Evolutionary conservation across 805 yeast species (phyloP), one percentile per base, ranked within the genome.

Genomic region (Kazachstania africana): DNA sequence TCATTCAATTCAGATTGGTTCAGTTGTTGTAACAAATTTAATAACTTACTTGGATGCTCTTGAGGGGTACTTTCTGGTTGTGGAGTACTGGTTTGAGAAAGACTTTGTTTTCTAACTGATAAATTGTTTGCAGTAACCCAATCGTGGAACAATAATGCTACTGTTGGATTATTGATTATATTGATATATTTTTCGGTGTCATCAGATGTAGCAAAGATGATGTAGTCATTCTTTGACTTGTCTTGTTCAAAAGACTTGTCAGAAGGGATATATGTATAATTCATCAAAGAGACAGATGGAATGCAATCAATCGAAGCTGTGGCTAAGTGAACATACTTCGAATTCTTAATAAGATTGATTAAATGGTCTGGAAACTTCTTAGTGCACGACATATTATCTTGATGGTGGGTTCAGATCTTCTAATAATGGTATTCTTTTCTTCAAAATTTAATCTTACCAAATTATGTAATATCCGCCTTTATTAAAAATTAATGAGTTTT

Each of bases 211-310:
- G 94, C 74, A 35, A 87, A 62, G 12, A 88, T 70, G 29, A 85
- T 70, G 41, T 65, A 67, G 20, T 72, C 66, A 20, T 34, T 31
- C 6, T 35, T 28, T 2, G 23, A 12, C 8, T 63, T 63, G 9
- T 54, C 59, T 13, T 53, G 45, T 24, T 54, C 48, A 39, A 43
- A 66, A 0, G 61, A 48, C 19, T 63, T 58, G n/a, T 50, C 48
- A 5, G 66, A 51, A 4, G 65, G 61, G 14, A 78, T 56, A 50
- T 75, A 82, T 4, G 87, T 75, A 56, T 82, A 88, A 57, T 83
- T 88, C 97, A 88, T 88, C 40, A 88, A 65, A 13, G 91, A 72
- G 3, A 85, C 94, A 38, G 87, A 91, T 5, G 97, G 97, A 27
- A 72, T 55, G 44, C 78, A 66, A 27, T 81, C 68, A 8, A 53